Percentiles rank a stretch among this genome's conserved stretches.
Evolutionary conservation across 176 grass and related monocot genomes (phyloP).

Genomic region (Oryza glaberrima): DNA sequence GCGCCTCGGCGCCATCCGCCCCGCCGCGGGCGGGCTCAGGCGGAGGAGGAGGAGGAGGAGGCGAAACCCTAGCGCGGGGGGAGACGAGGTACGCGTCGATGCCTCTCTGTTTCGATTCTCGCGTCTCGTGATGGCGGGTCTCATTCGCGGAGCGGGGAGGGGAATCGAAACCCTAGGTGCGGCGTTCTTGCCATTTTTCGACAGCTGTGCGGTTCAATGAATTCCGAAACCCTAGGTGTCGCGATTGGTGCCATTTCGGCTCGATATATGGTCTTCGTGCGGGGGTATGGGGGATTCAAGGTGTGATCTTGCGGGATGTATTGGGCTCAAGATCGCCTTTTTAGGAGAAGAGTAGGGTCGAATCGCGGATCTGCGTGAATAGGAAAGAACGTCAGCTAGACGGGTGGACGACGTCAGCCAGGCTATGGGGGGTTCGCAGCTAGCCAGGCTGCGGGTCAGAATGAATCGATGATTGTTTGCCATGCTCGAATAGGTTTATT

Average conservation of each 20-base stretch:
- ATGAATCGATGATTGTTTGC: background rate
- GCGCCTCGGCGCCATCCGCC: constrained; percentile 18
- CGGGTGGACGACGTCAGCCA: no score
- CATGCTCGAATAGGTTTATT: background rate
- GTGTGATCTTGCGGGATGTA: background rate
- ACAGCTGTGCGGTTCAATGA: background rate
- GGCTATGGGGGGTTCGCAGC: background rate
- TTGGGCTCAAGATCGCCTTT: background rate
- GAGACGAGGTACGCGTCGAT: constrained; percentile 16
- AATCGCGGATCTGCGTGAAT: background rate
- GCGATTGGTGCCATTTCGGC: background rate
- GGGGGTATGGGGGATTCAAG: background rate
- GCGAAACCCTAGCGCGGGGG: constrained; percentile 24
- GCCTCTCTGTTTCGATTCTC: background rate
- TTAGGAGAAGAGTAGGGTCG: background rate
- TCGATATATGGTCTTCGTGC: background rate
- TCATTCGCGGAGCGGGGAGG: no score
- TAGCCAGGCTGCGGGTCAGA: background rate
- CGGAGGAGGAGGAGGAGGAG: background rate
- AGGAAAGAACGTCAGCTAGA: background rate
- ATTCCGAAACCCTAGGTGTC: background rate
- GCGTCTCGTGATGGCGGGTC: background rate
- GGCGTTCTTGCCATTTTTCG: background rate
- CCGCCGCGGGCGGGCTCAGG: background rate
- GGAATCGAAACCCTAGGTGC: constrained; percentile 30